These are phyloP conservation scores for Trichomonas vaginalis DNA, from an alignment of 208 protist genomes.

Conservation along the genomic window DNA sequence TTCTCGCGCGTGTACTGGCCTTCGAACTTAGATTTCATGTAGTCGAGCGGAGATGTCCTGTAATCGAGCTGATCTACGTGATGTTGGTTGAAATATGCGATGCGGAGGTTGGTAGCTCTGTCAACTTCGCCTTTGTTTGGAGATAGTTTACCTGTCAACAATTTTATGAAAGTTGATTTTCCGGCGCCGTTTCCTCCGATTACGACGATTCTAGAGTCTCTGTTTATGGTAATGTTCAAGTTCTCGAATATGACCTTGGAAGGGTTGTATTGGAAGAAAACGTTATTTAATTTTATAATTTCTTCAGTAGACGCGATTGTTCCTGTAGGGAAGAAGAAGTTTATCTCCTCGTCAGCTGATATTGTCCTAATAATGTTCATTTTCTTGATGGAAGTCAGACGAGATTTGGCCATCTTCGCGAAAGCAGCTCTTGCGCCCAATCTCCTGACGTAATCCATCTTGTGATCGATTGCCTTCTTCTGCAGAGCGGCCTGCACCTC, in stretches of 20 bases:
- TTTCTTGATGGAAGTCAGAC: slow-evolving; percentile 44
- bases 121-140: neutral
- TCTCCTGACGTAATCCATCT: neutral
- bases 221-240: neutral
- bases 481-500: neutral
- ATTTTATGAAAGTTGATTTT: slow-evolving; percentile 28
- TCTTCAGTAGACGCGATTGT: neutral
- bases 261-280: neutral
- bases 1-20: neutral
- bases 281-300: neutral
- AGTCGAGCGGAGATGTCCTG: slow-evolving; percentile 23
- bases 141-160: slow-evolving; percentile 16
- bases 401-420: slow-evolving; percentile 40
- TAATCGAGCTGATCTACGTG: slow-evolving; percentile 33
- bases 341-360: neutral
- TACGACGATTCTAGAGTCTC: neutral
- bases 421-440: slow-evolving; percentile 36
- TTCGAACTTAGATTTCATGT: neutral
- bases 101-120: neutral
- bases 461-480: neutral
- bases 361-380: slow-evolving; percentile 22
- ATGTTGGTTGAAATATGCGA: slow-evolving; percentile 33
- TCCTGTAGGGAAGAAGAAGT: neutral
- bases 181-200: slow-evolving; percentile 26
- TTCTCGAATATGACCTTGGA: neutral